Conservation (phyloP, 768 basidiomycete species). For the Polyporus arcularius region DNA sequence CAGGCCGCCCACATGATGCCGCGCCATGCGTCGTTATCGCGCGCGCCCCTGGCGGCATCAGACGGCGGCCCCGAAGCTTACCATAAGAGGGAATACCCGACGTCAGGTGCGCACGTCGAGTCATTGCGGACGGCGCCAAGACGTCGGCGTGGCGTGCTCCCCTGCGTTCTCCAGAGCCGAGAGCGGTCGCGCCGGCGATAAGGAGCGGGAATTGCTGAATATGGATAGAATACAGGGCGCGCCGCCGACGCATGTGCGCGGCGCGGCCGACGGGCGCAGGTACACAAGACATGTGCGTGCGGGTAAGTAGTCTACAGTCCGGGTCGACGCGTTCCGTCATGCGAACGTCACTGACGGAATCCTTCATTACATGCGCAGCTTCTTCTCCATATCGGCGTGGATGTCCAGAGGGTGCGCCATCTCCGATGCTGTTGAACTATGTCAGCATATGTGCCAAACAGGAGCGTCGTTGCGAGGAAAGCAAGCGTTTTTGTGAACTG, state of each 20-base stretch:
- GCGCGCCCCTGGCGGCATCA: not conserved
- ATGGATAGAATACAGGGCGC: not conserved
- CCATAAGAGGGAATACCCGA: not conserved
- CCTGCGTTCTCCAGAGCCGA: not conserved
- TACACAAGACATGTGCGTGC: not conserved
- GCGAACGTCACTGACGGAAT: too few species aligned
- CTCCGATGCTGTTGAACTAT: slow-evolving; percentile 28
- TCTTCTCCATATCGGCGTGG: slow-evolving; percentile 52
- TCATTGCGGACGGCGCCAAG: not conserved
- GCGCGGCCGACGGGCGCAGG: too few species aligned
- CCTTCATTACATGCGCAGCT: slow-evolving; percentile 36
- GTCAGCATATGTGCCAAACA: not conserved
- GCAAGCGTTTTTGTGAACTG: too few species aligned
- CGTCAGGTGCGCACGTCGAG: slow-evolving; percentile 7
- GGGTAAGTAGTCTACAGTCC: not conserved
- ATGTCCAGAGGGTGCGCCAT: slow-evolving; percentile 39
- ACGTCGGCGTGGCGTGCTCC: not conserved
- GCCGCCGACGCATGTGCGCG: too few species aligned
- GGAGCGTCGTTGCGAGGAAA: not conserved
- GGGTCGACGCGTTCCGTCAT: not conserved
- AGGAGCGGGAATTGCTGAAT: not conserved
- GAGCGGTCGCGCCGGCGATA: not conserved
- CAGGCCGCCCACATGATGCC: too few species aligned
- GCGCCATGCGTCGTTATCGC: slow-evolving; percentile 8
- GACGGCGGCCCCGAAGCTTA: slow-evolving; percentile 3